A percentile compares a stretch with the other conserved stretches of the same genome.
Evolutionary conservation across 2,329 filamentous ascomycete species (phyloP).

Genomic region (Hyphodiscus sp.): DNA sequence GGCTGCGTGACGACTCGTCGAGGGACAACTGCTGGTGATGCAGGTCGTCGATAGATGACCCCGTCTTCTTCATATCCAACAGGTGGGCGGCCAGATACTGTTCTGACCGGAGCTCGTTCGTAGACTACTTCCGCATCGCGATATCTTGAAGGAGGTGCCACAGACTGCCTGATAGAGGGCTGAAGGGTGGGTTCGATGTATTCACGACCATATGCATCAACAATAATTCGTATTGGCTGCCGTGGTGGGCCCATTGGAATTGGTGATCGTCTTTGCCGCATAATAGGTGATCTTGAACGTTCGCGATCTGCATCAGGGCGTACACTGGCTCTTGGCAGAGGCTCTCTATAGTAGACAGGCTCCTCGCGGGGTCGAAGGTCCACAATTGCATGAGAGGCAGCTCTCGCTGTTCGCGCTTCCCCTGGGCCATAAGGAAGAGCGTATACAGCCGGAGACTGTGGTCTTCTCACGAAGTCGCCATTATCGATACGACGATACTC

Average conservation of each 20-base stretch:
- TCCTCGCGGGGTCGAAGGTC: constrained; percentile 25
- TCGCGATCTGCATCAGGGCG: constrained; percentile 43
- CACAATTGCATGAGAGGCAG: constrained; percentile 21
- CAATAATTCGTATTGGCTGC: constrained; percentile 58
- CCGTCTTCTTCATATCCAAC: constrained; percentile 27
- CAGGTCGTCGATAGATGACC: constrained; percentile 39
- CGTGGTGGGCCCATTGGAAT: constrained; percentile 42
- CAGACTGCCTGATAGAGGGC: constrained; percentile 43
- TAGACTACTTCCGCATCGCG: constrained; percentile 55
- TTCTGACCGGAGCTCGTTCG: constrained; percentile 43
- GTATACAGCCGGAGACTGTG: constrained; percentile 23
- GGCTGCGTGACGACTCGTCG: constrained; percentile 57
- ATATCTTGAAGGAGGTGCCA: constrained; percentile 41
- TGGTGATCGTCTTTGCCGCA: constrained; percentile 39
- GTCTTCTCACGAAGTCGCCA: constrained; percentile 18
- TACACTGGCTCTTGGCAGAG: constrained; percentile 39
- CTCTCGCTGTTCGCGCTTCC: constrained; percentile 21
- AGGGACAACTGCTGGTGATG: constrained; percentile 44
- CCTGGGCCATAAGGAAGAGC: constrained; percentile 21
- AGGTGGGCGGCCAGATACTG: constrained; percentile 23
- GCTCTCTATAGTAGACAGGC: constrained; percentile 40
- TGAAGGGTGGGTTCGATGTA: constrained; percentile 56
- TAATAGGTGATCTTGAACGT: constrained; percentile 42
- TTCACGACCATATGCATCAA: constrained; percentile 78
- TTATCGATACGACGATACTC: constrained; percentile 17